Evolutionary conservation across 345 rosid species (phyloP).

Genomic region (Gossypioides kirkii): DNA sequence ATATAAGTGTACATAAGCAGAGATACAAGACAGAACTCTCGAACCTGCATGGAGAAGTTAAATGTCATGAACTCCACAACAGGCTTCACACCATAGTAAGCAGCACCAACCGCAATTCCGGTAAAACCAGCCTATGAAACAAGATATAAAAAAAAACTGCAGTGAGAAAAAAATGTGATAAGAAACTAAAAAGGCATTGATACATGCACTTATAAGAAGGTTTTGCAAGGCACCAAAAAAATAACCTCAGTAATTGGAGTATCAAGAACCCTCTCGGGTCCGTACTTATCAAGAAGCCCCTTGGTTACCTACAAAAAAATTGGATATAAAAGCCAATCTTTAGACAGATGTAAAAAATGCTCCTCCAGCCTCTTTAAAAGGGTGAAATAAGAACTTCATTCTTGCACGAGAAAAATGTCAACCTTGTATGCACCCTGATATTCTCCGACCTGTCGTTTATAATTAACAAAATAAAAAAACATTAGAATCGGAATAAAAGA

Average conservation of each 20-base stretch:
- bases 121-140: slow-evolving; percentile 85
- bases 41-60: slow-evolving; percentile 95
- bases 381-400: not conserved
- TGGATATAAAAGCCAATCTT: not conserved
- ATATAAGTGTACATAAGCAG: not conserved
- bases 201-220: not conserved
- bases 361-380: not conserved
- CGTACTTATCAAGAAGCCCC: slow-evolving; percentile 82
- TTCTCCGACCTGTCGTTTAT: slow-evolving; percentile 76
- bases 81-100: slow-evolving; percentile 81
- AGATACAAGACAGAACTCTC: not conserved
- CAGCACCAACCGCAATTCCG: slow-evolving; percentile 96
- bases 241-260: slow-evolving; percentile 93
- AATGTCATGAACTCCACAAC: slow-evolving; percentile 92
- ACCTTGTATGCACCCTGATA: slow-evolving; percentile 99
- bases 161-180: not conserved
- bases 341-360: not conserved
- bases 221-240: not conserved
- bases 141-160: not conserved
- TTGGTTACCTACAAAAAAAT: slow-evolving; percentile 47
- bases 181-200: not conserved
- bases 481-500: slow-evolving; percentile 6
- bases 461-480: not conserved
- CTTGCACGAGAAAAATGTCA: slow-evolving; percentile 14
- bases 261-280: slow-evolving; percentile 88